Conservation (phyloP, 2,329 filamentous ascomycete genomes). For the Penicillium aurantiogriseum region DNA sequence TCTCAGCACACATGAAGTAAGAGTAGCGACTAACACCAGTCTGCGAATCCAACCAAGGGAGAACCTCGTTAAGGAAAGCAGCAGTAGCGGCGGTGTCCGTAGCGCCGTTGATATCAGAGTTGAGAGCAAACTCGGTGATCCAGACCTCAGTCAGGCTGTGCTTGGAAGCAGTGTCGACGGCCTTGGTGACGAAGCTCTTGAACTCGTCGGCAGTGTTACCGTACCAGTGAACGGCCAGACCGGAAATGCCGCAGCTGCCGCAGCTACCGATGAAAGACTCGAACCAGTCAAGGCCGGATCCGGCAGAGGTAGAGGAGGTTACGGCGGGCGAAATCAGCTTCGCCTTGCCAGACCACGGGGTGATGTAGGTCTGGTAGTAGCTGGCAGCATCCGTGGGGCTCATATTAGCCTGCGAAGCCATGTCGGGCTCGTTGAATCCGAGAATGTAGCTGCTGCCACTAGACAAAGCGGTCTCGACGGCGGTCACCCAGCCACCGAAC, state of each 20-base stretch:
- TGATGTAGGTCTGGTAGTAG: conserved; percentile 41
- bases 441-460: conserved; percentile 40
- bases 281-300: conserved; percentile 44
- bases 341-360: conserved; percentile 36
- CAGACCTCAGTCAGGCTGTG: conserved; percentile 43
- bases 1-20: conserved; percentile 41
- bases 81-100: conserved; percentile 23
- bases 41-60: conserved; percentile 42
- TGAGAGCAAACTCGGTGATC: conserved; percentile 48
- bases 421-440: conserved; percentile 51
- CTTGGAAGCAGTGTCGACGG: conserved; percentile 33
- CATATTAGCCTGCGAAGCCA: conserved; percentile 40
- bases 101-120: conserved; percentile 26
- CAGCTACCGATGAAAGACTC: conserved; percentile 41
- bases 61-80: conserved; percentile 39
- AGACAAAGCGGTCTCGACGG: conserved; percentile 35
- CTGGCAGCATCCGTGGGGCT: conserved; percentile 36
- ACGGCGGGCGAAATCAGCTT: conserved; percentile 43
- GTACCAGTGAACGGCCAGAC: conserved; percentile 49
- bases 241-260: conserved; percentile 40
- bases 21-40: conserved; percentile 43
- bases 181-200: conserved; percentile 38
- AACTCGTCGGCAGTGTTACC: conserved; percentile 35
- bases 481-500: conserved; percentile 36
- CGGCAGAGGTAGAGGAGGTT: conserved; percentile 36